phyloP scores from a whole-genome alignment of 2,329 filamentous ascomycete genomes.

The Fusarium coicis region DNA sequence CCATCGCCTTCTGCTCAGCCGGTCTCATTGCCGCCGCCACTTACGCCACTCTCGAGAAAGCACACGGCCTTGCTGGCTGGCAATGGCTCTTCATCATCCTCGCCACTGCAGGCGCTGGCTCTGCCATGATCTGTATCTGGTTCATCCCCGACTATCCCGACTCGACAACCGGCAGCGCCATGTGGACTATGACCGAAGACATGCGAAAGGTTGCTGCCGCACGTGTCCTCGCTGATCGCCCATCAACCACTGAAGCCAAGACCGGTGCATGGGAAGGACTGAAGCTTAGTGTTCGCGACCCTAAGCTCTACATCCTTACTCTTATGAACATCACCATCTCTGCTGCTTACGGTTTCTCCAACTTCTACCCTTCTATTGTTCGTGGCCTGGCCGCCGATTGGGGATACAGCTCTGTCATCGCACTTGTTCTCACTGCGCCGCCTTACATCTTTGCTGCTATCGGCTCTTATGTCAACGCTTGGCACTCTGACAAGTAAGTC shows the following conservation, averaged over 20 bases:
- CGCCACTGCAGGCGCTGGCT: conserved; percentile 3
- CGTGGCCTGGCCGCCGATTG: conserved; percentile 7
- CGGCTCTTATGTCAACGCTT: conserved; percentile 12
- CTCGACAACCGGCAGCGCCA: not conserved
- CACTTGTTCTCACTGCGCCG: conserved; percentile 4
- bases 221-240: conserved; percentile 8
- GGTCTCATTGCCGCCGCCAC: conserved; percentile 6
- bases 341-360: conserved; percentile 15
- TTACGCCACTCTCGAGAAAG: not conserved
- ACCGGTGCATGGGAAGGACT: conserved; percentile 17
- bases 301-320: conserved; percentile 18
- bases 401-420: conserved; percentile 14
- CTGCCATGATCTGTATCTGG: conserved; percentile 18
- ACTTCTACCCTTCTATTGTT: conserved; percentile 16
- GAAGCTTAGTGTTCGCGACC: conserved; percentile 11
- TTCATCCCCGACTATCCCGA: conserved; percentile 17
- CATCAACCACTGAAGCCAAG: conserved; percentile 1
- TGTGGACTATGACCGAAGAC: conserved; percentile 7
- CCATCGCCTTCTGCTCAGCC: conserved; percentile 6
- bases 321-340: conserved; percentile 21
- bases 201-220: conserved; percentile 17
- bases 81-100: conserved; percentile 19
- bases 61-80: conserved; percentile 10
- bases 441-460: conserved; percentile 18
- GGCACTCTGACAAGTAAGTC: conserved; percentile 19